Percentiles rank a stretch among this genome's conserved stretches.
Conservation (phyloP, 208 protist species). For the Cochliopodium minus region DNA sequence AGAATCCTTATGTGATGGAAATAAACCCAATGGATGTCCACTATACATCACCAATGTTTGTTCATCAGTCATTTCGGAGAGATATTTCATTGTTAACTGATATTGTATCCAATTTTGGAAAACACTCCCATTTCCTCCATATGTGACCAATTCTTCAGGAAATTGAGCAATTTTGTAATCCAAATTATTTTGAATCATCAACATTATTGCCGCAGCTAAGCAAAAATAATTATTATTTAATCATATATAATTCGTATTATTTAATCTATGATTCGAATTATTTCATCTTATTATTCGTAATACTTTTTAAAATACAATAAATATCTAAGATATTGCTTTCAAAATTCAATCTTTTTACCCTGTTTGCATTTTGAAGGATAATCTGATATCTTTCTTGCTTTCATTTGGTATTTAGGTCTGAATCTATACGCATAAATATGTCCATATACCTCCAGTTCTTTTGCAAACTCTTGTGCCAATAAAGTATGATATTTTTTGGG, state of each 20-base stretch:
- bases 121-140: conserved; percentile 58
- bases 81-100: conserved; percentile 52
- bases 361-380: conserved; percentile 24
- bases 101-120: conserved; percentile 63
- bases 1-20: conserved; percentile 36
- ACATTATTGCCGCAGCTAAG: conserved; percentile 53
- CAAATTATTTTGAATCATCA: conserved; percentile 71
- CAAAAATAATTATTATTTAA: conserved; percentile 1
- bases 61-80: conserved; percentile 49
- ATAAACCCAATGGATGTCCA: conserved; percentile 54
- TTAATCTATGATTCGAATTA: too few relatives aligned
- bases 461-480: conserved; percentile 44
- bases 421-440: conserved; percentile 70
- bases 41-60: conserved; percentile 59
- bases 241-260: too few relatives aligned
- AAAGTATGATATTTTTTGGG: conserved; percentile 27
- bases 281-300: too few relatives aligned
- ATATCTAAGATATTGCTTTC: too few relatives aligned
- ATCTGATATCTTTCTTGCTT: conserved; percentile 14
- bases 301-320: background rate
- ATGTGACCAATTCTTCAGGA: conserved; percentile 64
- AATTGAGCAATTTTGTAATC: conserved; percentile 54
- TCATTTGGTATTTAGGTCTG: conserved; percentile 47
- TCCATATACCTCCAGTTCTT: conserved; percentile 45
- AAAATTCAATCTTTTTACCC: too few relatives aligned